A percentile compares a stretch with the other conserved stretches of the same genome.
phyloP scores from a whole-genome alignment of 83 land plant genomes.

The Thuja plicata region DNA sequence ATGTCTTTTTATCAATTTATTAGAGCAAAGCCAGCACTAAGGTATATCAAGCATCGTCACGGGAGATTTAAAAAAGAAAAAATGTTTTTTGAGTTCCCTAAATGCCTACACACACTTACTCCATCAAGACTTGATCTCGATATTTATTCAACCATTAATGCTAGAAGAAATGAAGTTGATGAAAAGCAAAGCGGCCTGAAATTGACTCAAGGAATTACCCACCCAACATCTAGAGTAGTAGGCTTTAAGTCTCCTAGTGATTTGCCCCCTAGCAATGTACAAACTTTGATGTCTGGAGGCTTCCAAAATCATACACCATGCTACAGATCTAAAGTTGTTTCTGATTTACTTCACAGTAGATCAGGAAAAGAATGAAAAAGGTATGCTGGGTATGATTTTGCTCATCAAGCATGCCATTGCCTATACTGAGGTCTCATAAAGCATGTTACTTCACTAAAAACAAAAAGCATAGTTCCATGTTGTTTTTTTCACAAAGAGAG shows the following conservation, averaged over 20 bases:
- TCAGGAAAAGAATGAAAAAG: conserved; percentile 15
- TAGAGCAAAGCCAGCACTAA: no score
- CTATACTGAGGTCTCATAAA: conserved; percentile 11
- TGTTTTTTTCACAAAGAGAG: no score
- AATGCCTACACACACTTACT: not conserved
- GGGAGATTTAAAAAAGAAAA: conserved; percentile 11
- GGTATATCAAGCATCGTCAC: not conserved
- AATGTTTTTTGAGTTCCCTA: conserved; percentile 10
- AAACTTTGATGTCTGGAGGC: conserved; percentile 6
- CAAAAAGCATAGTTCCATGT: no score
- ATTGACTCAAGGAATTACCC: conserved; percentile 3
- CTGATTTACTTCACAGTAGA: conserved; percentile 8
- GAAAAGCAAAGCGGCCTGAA: conserved; percentile 5
- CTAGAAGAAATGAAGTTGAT: conserved; percentile 3
- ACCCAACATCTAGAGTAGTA: conserved; percentile 54
- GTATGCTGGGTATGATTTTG: not conserved
- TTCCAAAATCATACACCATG: conserved; percentile 23
- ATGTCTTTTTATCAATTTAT: no score
- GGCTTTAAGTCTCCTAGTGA: conserved; percentile 46
- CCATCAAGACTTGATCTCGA: conserved; percentile 10
- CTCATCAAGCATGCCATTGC: conserved; percentile 10
- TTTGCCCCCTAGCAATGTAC: conserved; percentile 9
- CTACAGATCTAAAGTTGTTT: not conserved
- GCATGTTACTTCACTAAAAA: no score
- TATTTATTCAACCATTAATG: not conserved